phyloP scores from a whole-genome alignment of 768 basidiomycete species.

The Suillus cothurnatus region DNA sequence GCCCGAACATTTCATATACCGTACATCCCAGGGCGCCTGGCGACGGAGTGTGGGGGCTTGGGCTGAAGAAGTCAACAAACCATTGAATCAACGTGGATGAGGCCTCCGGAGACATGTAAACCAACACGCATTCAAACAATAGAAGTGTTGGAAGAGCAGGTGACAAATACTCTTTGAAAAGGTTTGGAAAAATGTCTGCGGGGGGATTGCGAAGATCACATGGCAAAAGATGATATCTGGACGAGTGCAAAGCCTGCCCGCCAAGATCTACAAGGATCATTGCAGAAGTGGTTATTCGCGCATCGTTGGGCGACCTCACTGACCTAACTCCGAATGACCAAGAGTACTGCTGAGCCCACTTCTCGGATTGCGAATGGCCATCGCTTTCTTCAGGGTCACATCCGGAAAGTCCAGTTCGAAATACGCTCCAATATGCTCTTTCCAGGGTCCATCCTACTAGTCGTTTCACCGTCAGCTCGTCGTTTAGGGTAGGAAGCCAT shows the following conservation, averaged over 20 bases:
- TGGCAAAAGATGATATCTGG: slow-evolving; percentile 71
- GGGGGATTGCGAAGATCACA: slow-evolving; percentile 73
- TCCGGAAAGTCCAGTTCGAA: slow-evolving; percentile 92
- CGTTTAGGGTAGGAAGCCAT: slow-evolving; percentile 10
- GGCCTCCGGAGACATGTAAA: slow-evolving; percentile 71
- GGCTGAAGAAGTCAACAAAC: slow-evolving; percentile 63
- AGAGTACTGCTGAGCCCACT: slow-evolving; percentile 36
- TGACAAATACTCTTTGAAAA: slow-evolving; percentile 49
- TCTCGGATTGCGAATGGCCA: slow-evolving; percentile 68
- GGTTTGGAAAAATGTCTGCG: slow-evolving; percentile 44
- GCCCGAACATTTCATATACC: slow-evolving; percentile 93
- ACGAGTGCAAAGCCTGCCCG: slow-evolving; percentile 57
- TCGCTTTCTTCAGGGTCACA: slow-evolving; percentile 80
- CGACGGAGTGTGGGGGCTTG: background rate
- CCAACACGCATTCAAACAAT: slow-evolving; percentile 92
- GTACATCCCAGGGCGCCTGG: slow-evolving; percentile 49
- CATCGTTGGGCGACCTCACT: slow-evolving; percentile 13
- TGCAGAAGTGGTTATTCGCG: slow-evolving; percentile 6
- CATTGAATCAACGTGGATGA: slow-evolving; percentile 67
- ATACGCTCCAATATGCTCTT: slow-evolving; percentile 57
- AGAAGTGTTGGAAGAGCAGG: slow-evolving; percentile 75
- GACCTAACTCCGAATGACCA: slow-evolving; percentile 18
- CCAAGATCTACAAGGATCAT: slow-evolving; percentile 67
- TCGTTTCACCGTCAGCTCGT: slow-evolving; percentile 8
- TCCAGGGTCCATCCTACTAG: slow-evolving; percentile 58